Base-by-base conservation (phyloP, 2,329 filamentous ascomycete species). In the Clonostachys byssicola region DNA sequence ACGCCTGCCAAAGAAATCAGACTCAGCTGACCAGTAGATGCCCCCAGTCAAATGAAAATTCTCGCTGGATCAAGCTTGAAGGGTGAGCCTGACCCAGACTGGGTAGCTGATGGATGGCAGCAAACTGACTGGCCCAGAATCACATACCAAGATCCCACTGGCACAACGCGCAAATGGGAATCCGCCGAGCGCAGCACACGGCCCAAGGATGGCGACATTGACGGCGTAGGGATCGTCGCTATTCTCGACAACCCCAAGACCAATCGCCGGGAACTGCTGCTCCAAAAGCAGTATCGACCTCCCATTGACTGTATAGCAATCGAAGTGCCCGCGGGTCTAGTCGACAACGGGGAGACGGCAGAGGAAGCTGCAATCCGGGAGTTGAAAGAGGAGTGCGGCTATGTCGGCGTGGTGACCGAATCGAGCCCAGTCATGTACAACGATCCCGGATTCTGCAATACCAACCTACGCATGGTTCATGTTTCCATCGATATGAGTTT, bases 211-310 rank as follows among this genome's bases (percentile, higher is more conserved):
- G 73, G 74, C 48, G 78, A 80, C 34, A 83, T 89, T 46, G 87
- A 91, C 56, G 86, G 83, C 45, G 85, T 90, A 13, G 85, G 85
- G 50, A 88, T 91, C 48, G 74, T 88, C 14, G 86, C 85, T 40
- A 79, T 90, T 52, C 69, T 91, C 13, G 69, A 81, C 52, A 77
- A 75, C 53, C 61, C 73, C 9, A 65, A 66, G 1, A 77, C 77
- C 66, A 56, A 71, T 34, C 47, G 40, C 23, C 44, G 44, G 57
- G 71, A 82, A 56, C 74, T 85, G 41, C 63, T 87, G 17, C 72
- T 87, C 2, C 82, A 86, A 62, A 86, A 83, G 62, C 84, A 87
- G 60, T 87, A 77, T 63, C 74, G 83, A 2, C 81, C 83, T 1
- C 82, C 83, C 1, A 65, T 85, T 30, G 72, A 80, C 58, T 73